These are phyloP conservation scores for Blastobotrys mokoenaii DNA, from an alignment of 805 yeast genomes.

Conservation along the genomic window DNA sequence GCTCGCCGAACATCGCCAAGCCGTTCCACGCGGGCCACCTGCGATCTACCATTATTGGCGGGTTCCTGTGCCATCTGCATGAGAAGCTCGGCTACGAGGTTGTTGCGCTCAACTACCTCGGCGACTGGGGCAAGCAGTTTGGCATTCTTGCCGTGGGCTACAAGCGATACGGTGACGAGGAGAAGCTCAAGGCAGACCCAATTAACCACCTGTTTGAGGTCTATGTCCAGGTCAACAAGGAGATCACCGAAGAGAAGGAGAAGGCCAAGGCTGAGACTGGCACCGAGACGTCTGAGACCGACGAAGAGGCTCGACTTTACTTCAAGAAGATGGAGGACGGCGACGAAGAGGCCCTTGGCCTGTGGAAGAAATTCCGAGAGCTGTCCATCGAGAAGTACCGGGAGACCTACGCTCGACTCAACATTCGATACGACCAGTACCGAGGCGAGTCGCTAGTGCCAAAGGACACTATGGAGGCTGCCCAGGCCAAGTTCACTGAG, in stretches of 20 bases:
- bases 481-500: slow-evolving; percentile 52
- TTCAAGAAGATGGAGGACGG: slow-evolving; percentile 93
- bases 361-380: slow-evolving; percentile 89
- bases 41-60: slow-evolving; percentile 96
- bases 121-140: slow-evolving; percentile 99
- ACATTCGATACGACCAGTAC: slow-evolving; percentile 79
- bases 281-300: slow-evolving; percentile 34
- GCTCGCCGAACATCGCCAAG: slow-evolving; percentile 97
- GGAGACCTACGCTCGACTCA: slow-evolving; percentile 83
- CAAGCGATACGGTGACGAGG: slow-evolving; percentile 75
- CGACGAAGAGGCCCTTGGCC: slow-evolving; percentile 62
- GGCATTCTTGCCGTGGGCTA: slow-evolving; percentile 94
- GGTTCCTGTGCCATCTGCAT: slow-evolving; percentile 81
- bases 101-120: slow-evolving; percentile 83
- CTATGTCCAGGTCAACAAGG: slow-evolving; percentile 79
- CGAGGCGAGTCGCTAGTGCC: slow-evolving; percentile 96
- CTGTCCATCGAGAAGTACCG: slow-evolving; percentile 79
- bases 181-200: slow-evolving; percentile 64
- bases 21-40: slow-evolving; percentile 99
- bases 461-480: slow-evolving; percentile 58
- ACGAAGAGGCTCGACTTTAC: slow-evolving; percentile 77
- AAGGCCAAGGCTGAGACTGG: slow-evolving; percentile 35
- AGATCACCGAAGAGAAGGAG: slow-evolving; percentile 56
- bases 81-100: slow-evolving; percentile 93
- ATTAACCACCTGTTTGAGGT: slow-evolving; percentile 92